Conservation (phyloP, 768 basidiomycete genomes). For the Lactarius indigo region DNA sequence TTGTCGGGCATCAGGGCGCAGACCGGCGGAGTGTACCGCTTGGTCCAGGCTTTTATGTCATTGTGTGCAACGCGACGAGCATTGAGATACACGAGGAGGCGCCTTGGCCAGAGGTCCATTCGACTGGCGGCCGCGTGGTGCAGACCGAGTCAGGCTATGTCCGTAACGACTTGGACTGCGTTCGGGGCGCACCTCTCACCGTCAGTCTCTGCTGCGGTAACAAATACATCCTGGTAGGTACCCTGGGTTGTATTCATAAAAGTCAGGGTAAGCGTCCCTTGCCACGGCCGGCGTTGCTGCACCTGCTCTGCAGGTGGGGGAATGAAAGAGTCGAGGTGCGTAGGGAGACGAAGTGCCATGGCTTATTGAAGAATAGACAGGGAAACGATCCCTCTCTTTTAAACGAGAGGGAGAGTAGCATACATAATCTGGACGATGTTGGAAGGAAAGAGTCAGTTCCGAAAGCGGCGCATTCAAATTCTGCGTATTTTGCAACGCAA, state of each 20-base stretch:
- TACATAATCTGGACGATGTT: no score
- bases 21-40: slow-evolving; percentile 41
- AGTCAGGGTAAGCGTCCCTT: slow-evolving; percentile 51
- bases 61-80: slow-evolving; percentile 41
- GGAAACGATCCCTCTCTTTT: slow-evolving; percentile 16
- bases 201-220: slow-evolving; percentile 66
- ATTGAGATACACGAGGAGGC: slow-evolving; percentile 41
- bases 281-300: slow-evolving; percentile 48
- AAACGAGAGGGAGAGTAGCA: neutral
- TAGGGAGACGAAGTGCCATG: slow-evolving; percentile 63
- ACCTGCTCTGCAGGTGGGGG: slow-evolving; percentile 50
- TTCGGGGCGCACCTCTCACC: slow-evolving; percentile 57
- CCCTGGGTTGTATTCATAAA: slow-evolving; percentile 45
- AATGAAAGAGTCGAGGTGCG: slow-evolving; percentile 55
- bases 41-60: slow-evolving; percentile 52
- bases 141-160: slow-evolving; percentile 11
- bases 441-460: slow-evolving; percentile 1
- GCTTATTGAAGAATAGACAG: neutral
- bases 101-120: slow-evolving; percentile 53
- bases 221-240: slow-evolving; percentile 47
- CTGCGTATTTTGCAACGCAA: neutral
- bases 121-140: slow-evolving; percentile 35
- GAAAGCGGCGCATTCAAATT: slow-evolving; percentile 2
- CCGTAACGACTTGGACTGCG: slow-evolving; percentile 4
- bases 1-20: slow-evolving; percentile 65